phyloP scores from a whole-genome alignment of 192 early-diverging fungal genomes.

The Coemansia sp. region DNA sequence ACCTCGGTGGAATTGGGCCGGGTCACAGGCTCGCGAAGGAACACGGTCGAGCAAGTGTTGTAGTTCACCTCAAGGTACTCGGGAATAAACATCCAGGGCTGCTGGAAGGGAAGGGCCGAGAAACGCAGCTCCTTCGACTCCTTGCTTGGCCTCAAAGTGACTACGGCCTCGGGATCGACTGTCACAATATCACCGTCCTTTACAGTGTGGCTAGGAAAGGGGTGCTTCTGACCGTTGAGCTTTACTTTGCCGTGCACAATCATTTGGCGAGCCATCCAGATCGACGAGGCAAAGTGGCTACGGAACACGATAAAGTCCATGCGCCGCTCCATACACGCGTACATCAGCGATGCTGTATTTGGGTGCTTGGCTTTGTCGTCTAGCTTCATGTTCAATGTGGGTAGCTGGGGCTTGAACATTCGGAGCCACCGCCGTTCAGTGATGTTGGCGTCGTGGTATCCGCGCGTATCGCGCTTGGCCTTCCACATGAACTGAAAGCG shows the following conservation, averaged over 20 bases:
- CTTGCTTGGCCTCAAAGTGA: conserved; percentile 59
- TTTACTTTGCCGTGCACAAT: conserved; percentile 86
- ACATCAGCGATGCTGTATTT: conserved; percentile 75
- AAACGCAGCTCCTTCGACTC: conserved; percentile 62
- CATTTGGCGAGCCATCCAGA: conserved; percentile 82
- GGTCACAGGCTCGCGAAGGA: conserved; percentile 85
- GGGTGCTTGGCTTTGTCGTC: conserved; percentile 56
- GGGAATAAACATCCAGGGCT: conserved; percentile 95
- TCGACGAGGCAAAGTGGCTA: conserved; percentile 83
- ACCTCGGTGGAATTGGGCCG: conserved; percentile 85
- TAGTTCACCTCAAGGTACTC: conserved; percentile 98
- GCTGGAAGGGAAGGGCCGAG: conserved; percentile 71
- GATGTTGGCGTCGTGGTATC: conserved; percentile 92
- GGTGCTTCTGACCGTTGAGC: conserved; percentile 85
- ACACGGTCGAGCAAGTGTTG: conserved; percentile 86
- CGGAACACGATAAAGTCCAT: conserved; percentile 94
- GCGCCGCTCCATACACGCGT: conserved; percentile 86
- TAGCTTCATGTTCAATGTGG: conserved; percentile 63
- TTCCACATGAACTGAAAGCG: conserved; percentile 95
- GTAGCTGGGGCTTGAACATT: conserved; percentile 72
- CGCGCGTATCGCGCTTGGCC: conserved; percentile 88
- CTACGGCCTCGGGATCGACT: conserved; percentile 75
- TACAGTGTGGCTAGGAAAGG: conserved; percentile 72
- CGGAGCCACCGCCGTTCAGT: conserved; percentile 80
- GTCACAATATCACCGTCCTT: conserved; percentile 88